Evolutionary conservation across 306 rosid species (phyloP).

Genomic region (Oemleria cerasiformis): DNA sequence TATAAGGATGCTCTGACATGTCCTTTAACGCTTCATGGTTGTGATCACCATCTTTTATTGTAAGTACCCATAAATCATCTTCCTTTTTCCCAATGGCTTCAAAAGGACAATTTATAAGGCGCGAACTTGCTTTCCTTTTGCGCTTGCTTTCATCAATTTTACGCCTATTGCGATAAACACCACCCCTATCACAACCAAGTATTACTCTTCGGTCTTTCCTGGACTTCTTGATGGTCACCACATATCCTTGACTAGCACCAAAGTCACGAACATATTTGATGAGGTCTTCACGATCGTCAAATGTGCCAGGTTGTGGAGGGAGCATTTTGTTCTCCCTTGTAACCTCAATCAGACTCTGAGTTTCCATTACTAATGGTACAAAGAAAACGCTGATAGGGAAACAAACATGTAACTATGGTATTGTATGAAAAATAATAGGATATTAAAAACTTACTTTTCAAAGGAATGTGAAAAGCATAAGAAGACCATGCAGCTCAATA

Average conservation of each 20-base stretch:
- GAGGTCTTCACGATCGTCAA: conserved; percentile 72
- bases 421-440: conserved; percentile 7
- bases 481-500: not conserved
- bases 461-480: not conserved
- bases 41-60: conserved; percentile 62
- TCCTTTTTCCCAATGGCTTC: conserved; percentile 73
- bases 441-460: not conserved
- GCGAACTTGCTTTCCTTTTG: conserved; percentile 67
- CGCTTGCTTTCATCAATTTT: conserved; percentile 72
- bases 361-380: conserved; percentile 33
- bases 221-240: conserved; percentile 79
- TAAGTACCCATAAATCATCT: conserved; percentile 63
- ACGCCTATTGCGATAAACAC: conserved; percentile 73
- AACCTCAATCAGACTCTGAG: conserved; percentile 35
- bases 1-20: conserved; percentile 77
- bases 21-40: conserved; percentile 74
- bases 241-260: conserved; percentile 76
- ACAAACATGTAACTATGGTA: not conserved
- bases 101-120: conserved; percentile 78
- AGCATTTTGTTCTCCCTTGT: conserved; percentile 38
- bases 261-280: conserved; percentile 63
- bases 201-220: conserved; percentile 79
- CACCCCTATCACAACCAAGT: conserved; percentile 83
- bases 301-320: conserved; percentile 56
- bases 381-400: conserved; percentile 23